These are phyloP conservation scores for Sporothrix pseudoabietina DNA, from an alignment of 2,329 filamentous ascomycete species.

Conservation along the genomic window DNA sequence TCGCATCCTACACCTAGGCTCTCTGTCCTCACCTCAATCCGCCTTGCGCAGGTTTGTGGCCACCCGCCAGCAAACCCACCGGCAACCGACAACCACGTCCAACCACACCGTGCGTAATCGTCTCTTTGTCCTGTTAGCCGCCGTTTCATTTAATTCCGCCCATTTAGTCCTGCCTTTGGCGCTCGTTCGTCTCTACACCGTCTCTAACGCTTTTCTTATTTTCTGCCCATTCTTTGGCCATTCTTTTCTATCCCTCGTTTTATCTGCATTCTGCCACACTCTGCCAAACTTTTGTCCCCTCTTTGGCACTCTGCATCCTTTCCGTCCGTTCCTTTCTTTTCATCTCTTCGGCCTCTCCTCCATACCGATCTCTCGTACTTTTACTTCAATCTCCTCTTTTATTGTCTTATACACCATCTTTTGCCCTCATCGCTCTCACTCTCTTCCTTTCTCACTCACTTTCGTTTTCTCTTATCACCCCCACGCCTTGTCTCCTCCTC, in stretches of 20 bases:
- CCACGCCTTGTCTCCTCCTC: not conserved
- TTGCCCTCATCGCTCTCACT: not conserved
- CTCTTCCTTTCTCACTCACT: not conserved
- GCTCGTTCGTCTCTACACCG: not conserved
- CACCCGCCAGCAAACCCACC: not conserved
- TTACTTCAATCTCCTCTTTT: not conserved
- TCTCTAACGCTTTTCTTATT: conserved; percentile 1
- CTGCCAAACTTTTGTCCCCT: not conserved
- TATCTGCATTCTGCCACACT: not conserved
- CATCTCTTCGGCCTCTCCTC: not conserved
- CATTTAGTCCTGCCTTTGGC: conserved; percentile 4
- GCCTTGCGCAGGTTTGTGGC: conserved; percentile 6
- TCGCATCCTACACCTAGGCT: not conserved
- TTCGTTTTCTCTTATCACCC: not conserved
- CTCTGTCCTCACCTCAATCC: not conserved
- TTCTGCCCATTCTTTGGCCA: not conserved
- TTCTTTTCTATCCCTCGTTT: not conserved
- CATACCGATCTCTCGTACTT: not conserved
- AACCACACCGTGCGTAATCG: not conserved
- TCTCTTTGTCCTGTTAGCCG: conserved; percentile 24
- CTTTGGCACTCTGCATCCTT: not conserved
- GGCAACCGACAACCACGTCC: not conserved
- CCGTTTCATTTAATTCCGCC: conserved; percentile 23
- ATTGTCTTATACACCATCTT: not conserved
- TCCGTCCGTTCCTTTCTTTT: not conserved